Evolutionary conservation across 1,284 basidiomycete species (phyloP).

Genomic region (Microbotryomycetes sp.): DNA sequence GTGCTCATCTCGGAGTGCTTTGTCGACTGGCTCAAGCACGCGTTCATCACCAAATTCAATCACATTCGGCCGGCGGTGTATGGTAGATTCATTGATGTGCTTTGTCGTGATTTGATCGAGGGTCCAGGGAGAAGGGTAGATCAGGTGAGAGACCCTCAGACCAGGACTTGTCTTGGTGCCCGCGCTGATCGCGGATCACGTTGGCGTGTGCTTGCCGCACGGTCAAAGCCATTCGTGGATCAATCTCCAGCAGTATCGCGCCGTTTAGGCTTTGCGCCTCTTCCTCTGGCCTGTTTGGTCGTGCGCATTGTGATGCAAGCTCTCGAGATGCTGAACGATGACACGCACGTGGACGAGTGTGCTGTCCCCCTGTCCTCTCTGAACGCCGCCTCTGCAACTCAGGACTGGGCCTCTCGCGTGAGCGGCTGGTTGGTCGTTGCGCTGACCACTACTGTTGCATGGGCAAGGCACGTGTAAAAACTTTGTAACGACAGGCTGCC

Average conservation of each 20-base stretch:
- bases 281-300: conserved; percentile 87
- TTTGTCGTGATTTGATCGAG: conserved; percentile 84
- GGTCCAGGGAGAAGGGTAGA: conserved; percentile 62
- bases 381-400: background rate
- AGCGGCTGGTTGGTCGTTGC: conserved; percentile 56
- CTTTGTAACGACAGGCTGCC: no score
- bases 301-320: conserved; percentile 82
- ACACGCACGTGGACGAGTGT: conserved; percentile 43
- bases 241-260: conserved; percentile 91
- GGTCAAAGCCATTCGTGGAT: conserved; percentile 86
- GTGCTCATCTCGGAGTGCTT: conserved; percentile 88
- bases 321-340: conserved; percentile 53
- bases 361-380: conserved; percentile 18
- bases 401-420: conserved; percentile 36
- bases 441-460: conserved; percentile 61
- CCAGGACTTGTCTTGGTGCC: no score
- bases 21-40: conserved; percentile 99
- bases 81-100: conserved; percentile 89
- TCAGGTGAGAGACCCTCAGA: conserved; percentile 1
- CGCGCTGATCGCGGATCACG: no score
- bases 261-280: conserved; percentile 83
- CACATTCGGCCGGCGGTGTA: conserved; percentile 82
- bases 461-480: no score
- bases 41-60: conserved; percentile 95
- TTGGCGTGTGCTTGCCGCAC: no score